Evolutionary conservation across 805 yeast species (phyloP).

Genomic region (Candida morakotiae): DNA sequence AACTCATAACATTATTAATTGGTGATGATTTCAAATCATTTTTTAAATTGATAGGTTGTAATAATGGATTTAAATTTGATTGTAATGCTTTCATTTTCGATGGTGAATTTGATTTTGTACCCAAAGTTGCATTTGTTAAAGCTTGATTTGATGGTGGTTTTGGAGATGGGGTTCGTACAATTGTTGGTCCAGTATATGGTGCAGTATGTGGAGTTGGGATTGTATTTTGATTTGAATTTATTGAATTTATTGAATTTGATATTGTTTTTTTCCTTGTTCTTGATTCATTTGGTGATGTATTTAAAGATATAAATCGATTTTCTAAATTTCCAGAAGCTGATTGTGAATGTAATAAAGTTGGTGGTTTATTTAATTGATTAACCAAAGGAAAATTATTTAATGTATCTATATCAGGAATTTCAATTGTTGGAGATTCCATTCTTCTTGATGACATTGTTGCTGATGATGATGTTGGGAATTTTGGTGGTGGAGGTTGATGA

Average conservation of each 20-base stretch:
- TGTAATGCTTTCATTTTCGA: conserved; percentile 51
- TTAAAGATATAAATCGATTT: conserved; percentile 18
- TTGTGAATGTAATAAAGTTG: conserved; percentile 39
- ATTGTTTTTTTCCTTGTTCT: conserved; percentile 38
- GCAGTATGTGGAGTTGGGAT: conserved; percentile 27
- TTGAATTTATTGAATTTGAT: conserved; percentile 28
- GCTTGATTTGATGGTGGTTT: conserved; percentile 22
- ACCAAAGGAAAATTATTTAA: conserved; percentile 19
- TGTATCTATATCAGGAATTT: conserved; percentile 65
- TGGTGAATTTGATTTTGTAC: conserved; percentile 28
- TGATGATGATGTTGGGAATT: conserved; percentile 5
- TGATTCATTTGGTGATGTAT: conserved; percentile 16
- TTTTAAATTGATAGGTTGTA: conserved; percentile 55
- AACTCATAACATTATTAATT: neutral
- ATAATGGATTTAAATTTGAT: conserved; percentile 39
- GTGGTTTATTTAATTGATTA: conserved; percentile 33
- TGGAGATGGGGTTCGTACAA: conserved; percentile 34
- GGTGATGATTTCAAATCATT: conserved; percentile 4
- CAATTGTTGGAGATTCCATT: conserved; percentile 57
- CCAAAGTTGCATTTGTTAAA: conserved; percentile 12
- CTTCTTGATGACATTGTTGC: conserved; percentile 16
- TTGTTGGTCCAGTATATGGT: conserved; percentile 35
- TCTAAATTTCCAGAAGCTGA: conserved; percentile 39
- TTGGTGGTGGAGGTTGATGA: conserved; percentile 6
- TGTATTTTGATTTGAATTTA: conserved; percentile 7